These are phyloP conservation scores for Ascocoryne sarcoides DNA, from an alignment of 2,329 filamentous ascomycete genomes.

Conservation along the genomic window DNA sequence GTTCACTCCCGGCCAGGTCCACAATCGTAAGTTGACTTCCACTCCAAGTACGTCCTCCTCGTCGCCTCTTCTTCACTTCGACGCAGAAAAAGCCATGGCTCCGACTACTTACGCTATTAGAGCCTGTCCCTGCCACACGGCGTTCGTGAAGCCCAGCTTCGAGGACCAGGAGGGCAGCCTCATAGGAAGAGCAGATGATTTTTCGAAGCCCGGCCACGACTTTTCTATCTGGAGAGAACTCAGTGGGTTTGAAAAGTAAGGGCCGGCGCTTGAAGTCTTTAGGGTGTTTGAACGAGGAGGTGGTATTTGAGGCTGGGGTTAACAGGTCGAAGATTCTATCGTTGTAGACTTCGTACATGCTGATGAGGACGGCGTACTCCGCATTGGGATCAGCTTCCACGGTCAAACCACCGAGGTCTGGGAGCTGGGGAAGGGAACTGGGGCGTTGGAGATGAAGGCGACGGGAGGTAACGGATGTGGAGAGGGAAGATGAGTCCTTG, in stretches of 20 bases:
- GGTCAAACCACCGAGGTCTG: conserved; percentile 63
- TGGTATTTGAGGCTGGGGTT: conserved; percentile 50
- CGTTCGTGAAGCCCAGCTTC: conserved; percentile 84
- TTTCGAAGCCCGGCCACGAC: conserved; percentile 88
- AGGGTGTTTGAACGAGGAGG: conserved; percentile 34
- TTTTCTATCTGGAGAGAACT: conserved; percentile 82
- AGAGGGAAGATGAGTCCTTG: conserved; percentile 29
- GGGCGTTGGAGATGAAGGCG: conserved; percentile 57
- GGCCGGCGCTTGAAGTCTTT: conserved; percentile 70
- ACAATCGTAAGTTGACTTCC: conserved; percentile 79
- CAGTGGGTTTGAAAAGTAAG: conserved; percentile 85
- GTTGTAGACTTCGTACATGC: conserved; percentile 99
- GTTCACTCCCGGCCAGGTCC: conserved; percentile 87
- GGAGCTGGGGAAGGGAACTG: conserved; percentile 62
- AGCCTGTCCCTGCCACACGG: conserved; percentile 80
- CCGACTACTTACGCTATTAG: conserved; percentile 84
- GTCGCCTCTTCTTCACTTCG: conserved; percentile 76
- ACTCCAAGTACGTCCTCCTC: conserved; percentile 53
- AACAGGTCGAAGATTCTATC: conserved; percentile 94
- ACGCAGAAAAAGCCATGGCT: conserved; percentile 96
- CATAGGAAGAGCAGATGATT: conserved; percentile 71
- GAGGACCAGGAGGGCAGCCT: conserved; percentile 80
- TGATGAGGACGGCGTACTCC: conserved; percentile 82
- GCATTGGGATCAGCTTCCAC: conserved; percentile 58
- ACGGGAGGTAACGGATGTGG: conserved; percentile 41